Evolutionary conservation across 352 stramenopile genomes (phyloP).

Genomic region (Poterioochromonas sp.): DNA sequence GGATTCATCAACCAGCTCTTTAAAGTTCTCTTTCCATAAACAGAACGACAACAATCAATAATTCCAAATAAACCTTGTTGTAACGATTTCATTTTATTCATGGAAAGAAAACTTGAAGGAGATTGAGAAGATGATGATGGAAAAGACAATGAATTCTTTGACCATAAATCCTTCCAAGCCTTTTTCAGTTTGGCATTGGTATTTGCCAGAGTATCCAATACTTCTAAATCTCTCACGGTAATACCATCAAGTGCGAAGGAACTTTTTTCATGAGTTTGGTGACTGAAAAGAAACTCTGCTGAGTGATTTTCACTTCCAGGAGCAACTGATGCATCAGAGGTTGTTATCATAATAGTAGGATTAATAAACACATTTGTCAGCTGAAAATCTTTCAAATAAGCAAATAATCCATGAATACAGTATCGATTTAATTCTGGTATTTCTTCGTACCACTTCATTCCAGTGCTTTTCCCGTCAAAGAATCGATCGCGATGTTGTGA

Average conservation of each 20-base stretch:
- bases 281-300: too few relatives aligned
- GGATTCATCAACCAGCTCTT: slow-evolving; percentile 41
- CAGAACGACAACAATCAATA: slow-evolving; percentile 38
- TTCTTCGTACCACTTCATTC: too few relatives aligned
- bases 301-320: too few relatives aligned
- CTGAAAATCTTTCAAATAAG: too few relatives aligned
- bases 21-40: slow-evolving; percentile 37
- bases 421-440: too few relatives aligned
- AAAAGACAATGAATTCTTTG: not conserved
- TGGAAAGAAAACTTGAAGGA: not conserved
- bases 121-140: too few relatives aligned
- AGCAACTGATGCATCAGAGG: too few relatives aligned
- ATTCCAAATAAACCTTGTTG: slow-evolving; percentile 41
- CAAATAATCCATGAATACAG: too few relatives aligned
- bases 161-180: slow-evolving; percentile 17
- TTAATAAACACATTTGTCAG: too few relatives aligned
- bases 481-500: too few relatives aligned
- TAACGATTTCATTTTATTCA: not conserved
- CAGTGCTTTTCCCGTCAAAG: too few relatives aligned
- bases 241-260: slow-evolving; percentile 40
- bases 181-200: slow-evolving; percentile 29
- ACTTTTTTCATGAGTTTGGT: not conserved
- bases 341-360: too few relatives aligned
- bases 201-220: slow-evolving; percentile 34
- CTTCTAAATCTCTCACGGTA: slow-evolving; percentile 43